These are phyloP conservation scores for Russula olivacea DNA, from an alignment of 768 basidiomycete species.

Conservation along the genomic window DNA sequence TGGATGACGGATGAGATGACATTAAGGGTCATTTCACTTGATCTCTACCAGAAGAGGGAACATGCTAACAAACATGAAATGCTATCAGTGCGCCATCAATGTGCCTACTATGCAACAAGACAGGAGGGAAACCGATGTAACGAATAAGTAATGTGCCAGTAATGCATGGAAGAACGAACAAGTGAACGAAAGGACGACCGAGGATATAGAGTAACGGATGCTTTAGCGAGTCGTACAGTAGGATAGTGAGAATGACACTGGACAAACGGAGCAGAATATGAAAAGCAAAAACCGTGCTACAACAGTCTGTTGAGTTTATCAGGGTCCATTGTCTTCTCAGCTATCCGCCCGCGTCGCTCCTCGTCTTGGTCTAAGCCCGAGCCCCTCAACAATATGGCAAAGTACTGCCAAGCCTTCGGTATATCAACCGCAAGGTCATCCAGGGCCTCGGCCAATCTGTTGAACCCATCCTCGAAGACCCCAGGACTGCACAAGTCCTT, in stretches of 20 bases:
- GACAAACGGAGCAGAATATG: constrained; percentile 10
- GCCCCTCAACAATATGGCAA: constrained; percentile 69
- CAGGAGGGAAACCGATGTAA: not conserved
- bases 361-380: constrained; percentile 54
- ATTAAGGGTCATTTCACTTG: constrained; percentile 4
- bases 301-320: constrained; percentile 45
- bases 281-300: constrained; percentile 12
- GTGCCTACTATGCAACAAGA: constrained; percentile 16
- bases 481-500: constrained; percentile 55
- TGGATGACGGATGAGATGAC: not conserved
- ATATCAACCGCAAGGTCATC: constrained; percentile 90
- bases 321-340: constrained; percentile 54
- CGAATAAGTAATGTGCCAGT: constrained; percentile 14
- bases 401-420: constrained; percentile 74
- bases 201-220: constrained; percentile 21
- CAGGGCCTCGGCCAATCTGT: constrained; percentile 62
- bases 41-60: constrained; percentile 3
- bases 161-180: constrained; percentile 19
- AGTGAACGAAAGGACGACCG: constrained; percentile 7
- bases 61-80: constrained; percentile 1
- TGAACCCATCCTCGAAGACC: constrained; percentile 71
- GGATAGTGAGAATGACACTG: constrained; percentile 16
- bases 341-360: constrained; percentile 49
- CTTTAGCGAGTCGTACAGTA: constrained; percentile 23
- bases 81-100: not conserved